A percentile compares a stretch with the other conserved stretches of the same genome.
These are phyloP conservation scores for Epichloe brachyelytri DNA, from an alignment of 2,329 filamentous ascomycete genomes.

Conservation along the genomic window DNA sequence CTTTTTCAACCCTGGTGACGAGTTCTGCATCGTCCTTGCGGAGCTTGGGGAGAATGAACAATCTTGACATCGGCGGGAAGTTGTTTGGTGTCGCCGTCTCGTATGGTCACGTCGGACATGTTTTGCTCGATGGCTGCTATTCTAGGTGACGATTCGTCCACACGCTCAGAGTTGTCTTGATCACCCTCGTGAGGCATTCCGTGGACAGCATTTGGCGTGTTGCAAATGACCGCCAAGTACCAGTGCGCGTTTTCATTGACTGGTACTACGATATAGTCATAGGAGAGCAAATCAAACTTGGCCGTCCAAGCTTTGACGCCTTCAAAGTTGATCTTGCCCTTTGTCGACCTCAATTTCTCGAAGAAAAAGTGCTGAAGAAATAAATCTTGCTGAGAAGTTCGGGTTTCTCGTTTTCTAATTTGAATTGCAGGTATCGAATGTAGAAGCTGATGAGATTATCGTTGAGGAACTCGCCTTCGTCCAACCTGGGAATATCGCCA, in stretches of 20 bases:
- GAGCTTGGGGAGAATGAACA: background rate
- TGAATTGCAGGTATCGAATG: slow-evolving; percentile 56
- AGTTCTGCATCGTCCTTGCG: background rate
- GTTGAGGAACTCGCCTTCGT: slow-evolving; percentile 79
- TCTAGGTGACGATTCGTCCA: slow-evolving; percentile 1
- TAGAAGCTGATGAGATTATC: slow-evolving; percentile 90
- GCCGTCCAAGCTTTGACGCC: slow-evolving; percentile 81
- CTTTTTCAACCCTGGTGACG: background rate
- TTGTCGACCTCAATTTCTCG: slow-evolving; percentile 53
- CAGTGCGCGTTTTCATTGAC: slow-evolving; percentile 83
- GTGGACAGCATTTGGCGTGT: slow-evolving; percentile 51
- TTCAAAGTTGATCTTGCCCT: slow-evolving; percentile 63
- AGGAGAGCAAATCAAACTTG: slow-evolving; percentile 69
- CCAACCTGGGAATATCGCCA: slow-evolving; percentile 62
- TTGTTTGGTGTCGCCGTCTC: slow-evolving; percentile 7
- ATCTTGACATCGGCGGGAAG: background rate
- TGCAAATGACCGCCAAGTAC: slow-evolving; percentile 94
- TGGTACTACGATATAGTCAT: slow-evolving; percentile 82
- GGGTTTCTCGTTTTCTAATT: slow-evolving; percentile 40
- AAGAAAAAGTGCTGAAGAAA: slow-evolving; percentile 95
- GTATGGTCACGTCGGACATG: slow-evolving; percentile 14
- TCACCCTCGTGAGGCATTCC: slow-evolving; percentile 8
- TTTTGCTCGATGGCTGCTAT: slow-evolving; percentile 10
- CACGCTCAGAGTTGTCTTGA: slow-evolving; percentile 4
- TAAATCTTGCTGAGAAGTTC: slow-evolving; percentile 55